Conservation (phyloP, 2,329 filamentous ascomycete species). For the Camillea tinctor region DNA sequence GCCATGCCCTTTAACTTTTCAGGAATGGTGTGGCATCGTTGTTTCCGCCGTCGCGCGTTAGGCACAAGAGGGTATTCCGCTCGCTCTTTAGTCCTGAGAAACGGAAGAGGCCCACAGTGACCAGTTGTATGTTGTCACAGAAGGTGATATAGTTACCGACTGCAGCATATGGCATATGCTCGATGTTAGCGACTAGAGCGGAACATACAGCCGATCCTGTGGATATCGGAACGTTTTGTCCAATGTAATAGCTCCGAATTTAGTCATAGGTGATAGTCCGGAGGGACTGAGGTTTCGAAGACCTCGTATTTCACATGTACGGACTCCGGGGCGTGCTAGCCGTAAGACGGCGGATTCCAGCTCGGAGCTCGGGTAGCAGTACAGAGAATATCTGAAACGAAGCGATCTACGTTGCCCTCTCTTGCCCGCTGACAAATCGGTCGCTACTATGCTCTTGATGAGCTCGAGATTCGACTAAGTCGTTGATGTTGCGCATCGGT, state of each 20-base stretch:
- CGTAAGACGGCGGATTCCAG: slow-evolving; percentile 4
- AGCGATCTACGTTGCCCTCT: background rate
- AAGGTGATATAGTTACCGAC: slow-evolving; percentile 9
- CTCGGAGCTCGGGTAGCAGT: background rate
- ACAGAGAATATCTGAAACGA: background rate
- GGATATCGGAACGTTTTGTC: background rate
- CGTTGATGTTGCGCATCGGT: background rate
- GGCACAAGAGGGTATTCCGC: background rate
- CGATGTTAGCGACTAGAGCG: background rate
- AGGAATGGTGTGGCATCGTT: background rate
- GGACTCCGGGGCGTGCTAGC: slow-evolving; percentile 1
- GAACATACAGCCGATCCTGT: slow-evolving; percentile 1
- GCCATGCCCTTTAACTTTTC: background rate
- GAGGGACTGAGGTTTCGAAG: slow-evolving; percentile 1
- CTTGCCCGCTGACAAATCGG: background rate
- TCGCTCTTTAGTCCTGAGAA: slow-evolving; percentile 2
- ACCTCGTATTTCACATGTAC: slow-evolving; percentile 5
- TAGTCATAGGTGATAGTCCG: background rate
- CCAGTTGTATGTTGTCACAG: slow-evolving; percentile 9
- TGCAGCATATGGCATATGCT: slow-evolving; percentile 2
- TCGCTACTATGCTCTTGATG: background rate
- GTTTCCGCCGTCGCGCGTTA: background rate
- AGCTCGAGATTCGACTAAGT: background rate
- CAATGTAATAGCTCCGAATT: slow-evolving; percentile 10
- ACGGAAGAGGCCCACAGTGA: background rate